Evolutionary conservation across 345 rosid genomes (phyloP), one percentile per base, ranked within the genome.

Genomic region (Camelina neglecta): DNA sequence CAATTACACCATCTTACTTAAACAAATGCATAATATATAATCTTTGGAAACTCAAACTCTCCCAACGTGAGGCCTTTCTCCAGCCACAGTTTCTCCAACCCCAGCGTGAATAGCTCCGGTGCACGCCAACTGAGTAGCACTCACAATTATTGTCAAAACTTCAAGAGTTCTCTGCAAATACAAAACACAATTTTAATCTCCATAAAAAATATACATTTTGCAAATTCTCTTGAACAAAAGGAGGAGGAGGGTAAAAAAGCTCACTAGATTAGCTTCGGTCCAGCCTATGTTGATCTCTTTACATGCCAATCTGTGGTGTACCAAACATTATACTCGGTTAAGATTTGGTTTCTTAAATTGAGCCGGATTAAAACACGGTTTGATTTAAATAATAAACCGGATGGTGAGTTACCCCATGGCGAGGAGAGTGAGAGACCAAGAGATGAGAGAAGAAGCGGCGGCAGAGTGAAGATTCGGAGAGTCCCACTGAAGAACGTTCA

Each of bases 221-320:
- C 55, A 10, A 56, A 41, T 54, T 65, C 35, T 6, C 21, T 58
- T 35, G 7, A 35, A 35, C 38, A 35, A 35, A 35, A 26, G 29
- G 2, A 26, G 2, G 2, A 26, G 4, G 4, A 2, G 23, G 26
- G 31, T 44, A 33, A 20, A 50, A 33, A 31, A 26, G 44, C 83
- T 86, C 81, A 93, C 98, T 80, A 93, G 75, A 72, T 82, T 88
- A 35, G 93, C 80, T 49, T 86, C 90, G 15, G 88, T 84, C 92
- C 91, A 91, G 33, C 98, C 93, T 45, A 88, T 54, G 55, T 85
- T 21, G 58, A 93, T 93, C 85, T 93, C 98, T 60, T 91, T 91
- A 53, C 96, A 88, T 1, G 91, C 98, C 82, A 93, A 82, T 79
- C 98, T 93, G 87, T 68, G 38, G 38, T 35, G 38, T 39, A 39